Conservation (phyloP, 441 rosid species). For the Raphanus hybrid region DNA sequence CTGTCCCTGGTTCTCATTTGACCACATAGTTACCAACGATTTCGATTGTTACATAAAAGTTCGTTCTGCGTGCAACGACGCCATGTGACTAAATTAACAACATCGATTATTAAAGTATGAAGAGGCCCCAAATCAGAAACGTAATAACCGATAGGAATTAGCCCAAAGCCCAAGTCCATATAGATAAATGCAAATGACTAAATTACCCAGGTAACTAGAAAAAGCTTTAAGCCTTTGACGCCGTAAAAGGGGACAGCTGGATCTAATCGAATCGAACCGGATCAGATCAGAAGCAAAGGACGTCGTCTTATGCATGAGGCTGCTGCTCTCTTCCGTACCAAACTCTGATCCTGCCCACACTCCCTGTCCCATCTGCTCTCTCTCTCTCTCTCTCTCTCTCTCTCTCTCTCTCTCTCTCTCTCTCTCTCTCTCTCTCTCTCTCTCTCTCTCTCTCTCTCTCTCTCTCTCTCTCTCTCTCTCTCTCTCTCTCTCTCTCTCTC, state of each 20-base stretch:
- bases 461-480: neutral
- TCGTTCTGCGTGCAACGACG: conserved; percentile 11
- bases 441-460: neutral
- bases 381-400: neutral
- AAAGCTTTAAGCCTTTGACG: too few relatives aligned
- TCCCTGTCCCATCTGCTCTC: too few relatives aligned
- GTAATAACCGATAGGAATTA: neutral
- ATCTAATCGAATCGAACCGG: too few relatives aligned
- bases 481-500: neutral
- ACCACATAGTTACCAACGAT: conserved; percentile 25
- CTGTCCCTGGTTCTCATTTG: conserved; percentile 20
- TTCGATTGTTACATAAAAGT: conserved; percentile 19
- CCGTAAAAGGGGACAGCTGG: too few relatives aligned
- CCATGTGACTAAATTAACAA: conserved; percentile 1
- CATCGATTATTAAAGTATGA: neutral
- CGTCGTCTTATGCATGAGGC: too few relatives aligned
- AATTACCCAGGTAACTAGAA: too few relatives aligned
- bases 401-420: neutral
- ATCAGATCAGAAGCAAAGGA: too few relatives aligned
- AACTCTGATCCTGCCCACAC: too few relatives aligned
- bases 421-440: neutral
- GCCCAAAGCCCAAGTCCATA: conserved; percentile 4
- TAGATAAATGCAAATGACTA: too few relatives aligned
- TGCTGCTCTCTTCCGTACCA: too few relatives aligned
- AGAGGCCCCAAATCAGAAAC: neutral